A percentile compares a stretch with the other conserved stretches of the same genome.
phyloP scores from a whole-genome alignment of 1,284 basidiomycete genomes.

The Binderoboletus segoi region DNA sequence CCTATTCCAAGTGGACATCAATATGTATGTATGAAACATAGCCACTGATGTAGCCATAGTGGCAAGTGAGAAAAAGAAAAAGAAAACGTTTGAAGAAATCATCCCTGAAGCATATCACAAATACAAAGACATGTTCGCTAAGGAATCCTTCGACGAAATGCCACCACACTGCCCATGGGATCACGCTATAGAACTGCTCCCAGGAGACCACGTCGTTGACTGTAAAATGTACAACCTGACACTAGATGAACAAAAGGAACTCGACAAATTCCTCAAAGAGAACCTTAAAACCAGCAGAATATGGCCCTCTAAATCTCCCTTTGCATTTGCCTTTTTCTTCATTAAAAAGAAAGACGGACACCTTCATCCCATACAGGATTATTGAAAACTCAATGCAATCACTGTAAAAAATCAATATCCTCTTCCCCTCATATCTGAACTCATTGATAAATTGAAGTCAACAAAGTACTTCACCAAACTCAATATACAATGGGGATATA shows the following conservation, averaged over 20 bases:
- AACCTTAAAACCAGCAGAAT: no score
- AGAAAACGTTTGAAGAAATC: not conserved
- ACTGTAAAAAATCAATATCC: slow-evolving; percentile 36
- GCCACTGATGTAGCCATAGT: no score
- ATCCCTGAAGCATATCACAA: not conserved
- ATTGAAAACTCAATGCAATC: slow-evolving; percentile 34
- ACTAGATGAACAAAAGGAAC: not conserved
- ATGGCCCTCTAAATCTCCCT: not conserved
- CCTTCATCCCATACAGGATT: slow-evolving; percentile 11
- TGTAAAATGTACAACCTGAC: slow-evolving; percentile 9
- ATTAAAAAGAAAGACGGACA: slow-evolving; percentile 1
- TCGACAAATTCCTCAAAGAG: no score
- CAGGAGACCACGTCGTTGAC: not conserved
- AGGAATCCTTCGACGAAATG: not conserved
- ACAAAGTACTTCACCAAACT: slow-evolving; percentile 7
- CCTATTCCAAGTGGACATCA: no score
- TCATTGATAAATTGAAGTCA: not conserved
- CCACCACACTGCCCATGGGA: not conserved
- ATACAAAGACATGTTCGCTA: not conserved
- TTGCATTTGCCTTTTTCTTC: not conserved
- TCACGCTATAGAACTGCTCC: not conserved
- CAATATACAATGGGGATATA: no score
- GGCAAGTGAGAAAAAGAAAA: not conserved
- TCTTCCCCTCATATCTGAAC: slow-evolving; percentile 31
- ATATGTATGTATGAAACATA: no score